These are phyloP conservation scores for Apocynum venetum DNA, from an alignment of 257 asterid genomes.

Conservation along the genomic window DNA sequence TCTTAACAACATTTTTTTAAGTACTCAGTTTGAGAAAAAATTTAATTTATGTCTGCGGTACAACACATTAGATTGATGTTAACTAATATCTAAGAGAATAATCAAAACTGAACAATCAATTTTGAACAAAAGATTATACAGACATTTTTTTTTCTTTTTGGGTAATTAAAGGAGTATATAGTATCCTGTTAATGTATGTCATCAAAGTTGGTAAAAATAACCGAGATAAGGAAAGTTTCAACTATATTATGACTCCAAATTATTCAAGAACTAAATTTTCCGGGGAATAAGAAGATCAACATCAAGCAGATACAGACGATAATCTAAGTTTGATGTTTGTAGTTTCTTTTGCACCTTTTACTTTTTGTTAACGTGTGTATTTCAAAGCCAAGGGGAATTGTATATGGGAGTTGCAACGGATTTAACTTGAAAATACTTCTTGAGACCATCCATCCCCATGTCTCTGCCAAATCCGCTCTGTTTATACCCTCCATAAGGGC, in stretches of 20 bases:
- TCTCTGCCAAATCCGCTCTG: slow-evolving; percentile 91
- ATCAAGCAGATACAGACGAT: not conserved
- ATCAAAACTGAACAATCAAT: too few relatives aligned
- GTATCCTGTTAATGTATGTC: too few relatives aligned
- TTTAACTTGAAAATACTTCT: slow-evolving; percentile 58
- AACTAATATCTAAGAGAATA: too few relatives aligned
- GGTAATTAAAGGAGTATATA: too few relatives aligned
- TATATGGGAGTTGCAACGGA: slow-evolving; percentile 67
- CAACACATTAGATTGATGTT: too few relatives aligned
- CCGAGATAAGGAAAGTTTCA: too few relatives aligned
- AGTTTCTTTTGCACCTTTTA: not conserved
- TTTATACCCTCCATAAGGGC: slow-evolving; percentile 77
- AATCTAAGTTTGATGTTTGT: not conserved
- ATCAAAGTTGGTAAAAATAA: too few relatives aligned
- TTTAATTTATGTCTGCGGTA: too few relatives aligned
- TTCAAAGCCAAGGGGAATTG: slow-evolving; percentile 81
- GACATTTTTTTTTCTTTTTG: too few relatives aligned
- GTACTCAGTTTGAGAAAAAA: too few relatives aligned
- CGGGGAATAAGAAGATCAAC: not conserved
- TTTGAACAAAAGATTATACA: too few relatives aligned
- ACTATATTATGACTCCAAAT: not conserved
- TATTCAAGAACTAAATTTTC: slow-evolving; percentile 4
- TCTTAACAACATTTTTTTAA: too few relatives aligned
- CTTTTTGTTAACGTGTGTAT: not conserved
- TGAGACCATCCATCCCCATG: slow-evolving; percentile 53